Base-by-base conservation (phyloP, 345 rosid species). In the Chamaenerion angustifolium region DNA sequence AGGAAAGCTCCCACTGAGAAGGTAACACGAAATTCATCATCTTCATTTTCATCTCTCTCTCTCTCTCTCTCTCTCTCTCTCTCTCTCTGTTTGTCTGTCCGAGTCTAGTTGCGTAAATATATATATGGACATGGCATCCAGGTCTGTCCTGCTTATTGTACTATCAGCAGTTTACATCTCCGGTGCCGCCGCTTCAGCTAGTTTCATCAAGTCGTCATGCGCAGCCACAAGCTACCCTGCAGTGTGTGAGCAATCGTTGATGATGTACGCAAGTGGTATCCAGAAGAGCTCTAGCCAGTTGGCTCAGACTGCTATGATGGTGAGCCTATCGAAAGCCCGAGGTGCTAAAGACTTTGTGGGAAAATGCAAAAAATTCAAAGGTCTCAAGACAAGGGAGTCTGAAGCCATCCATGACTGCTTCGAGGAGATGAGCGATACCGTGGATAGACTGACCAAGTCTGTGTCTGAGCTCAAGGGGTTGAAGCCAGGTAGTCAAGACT, bases 361-460 rank as follows among this genome's bases (percentile, higher is more conserved):
- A 47, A 78, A 63, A 43, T 23, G 80, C 25, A 60, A 67, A 6
- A 83, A 68, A 52, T 73, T 83, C 64, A 76, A 49, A 66, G 82
- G 79, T 0, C 59, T 90, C 2, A 75, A 68, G 71, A 51, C 63
- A 18, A 72, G 72, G 31, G 88, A 86, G 70, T 55, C 51, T 8
- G 76, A 59, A n/a, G 95, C 90, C 9, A 57, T 86, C 52, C 55
- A 69, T 4, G 98, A 85, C 47, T 90, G 98, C 48, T n/a, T 68
- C 3, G 82, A 83, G 21, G 88, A 83, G 73, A 70, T 79, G 49
- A 70, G 56, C 4, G 95, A 90, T 45, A 70, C 77, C 4, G 71
- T 77, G n/a, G 90, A 90, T 66, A 64, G 84, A 60, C 81, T 90
- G 3, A 67, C 61, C 42, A 71, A 77, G 45, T 79, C 98, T 2